A percentile compares a stretch with the other conserved stretches of the same genome.
Conservation (phyloP, 768 basidiomycete species). For the Leucogyrophana mollusca region DNA sequence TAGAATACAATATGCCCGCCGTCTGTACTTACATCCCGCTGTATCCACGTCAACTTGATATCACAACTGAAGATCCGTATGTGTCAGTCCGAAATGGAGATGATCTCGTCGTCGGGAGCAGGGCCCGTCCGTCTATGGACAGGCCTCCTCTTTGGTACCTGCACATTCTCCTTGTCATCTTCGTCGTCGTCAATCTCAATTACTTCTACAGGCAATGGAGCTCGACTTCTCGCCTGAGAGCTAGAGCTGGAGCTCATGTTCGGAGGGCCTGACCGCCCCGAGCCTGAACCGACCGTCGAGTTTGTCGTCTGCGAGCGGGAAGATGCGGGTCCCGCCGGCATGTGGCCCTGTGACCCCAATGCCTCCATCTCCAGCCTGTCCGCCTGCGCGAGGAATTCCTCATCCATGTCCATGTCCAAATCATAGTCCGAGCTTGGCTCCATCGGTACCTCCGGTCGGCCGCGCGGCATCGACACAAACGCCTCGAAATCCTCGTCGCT, state of each 20-base stretch:
- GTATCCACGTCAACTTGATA: too few relatives aligned
- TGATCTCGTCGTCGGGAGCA: slow-evolving; percentile 41
- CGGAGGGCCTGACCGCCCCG: too few relatives aligned
- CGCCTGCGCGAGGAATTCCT: slow-evolving; percentile 38
- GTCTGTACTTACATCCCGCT: too few relatives aligned
- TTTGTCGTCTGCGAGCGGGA: too few relatives aligned
- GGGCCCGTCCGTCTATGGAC: slow-evolving; percentile 36
- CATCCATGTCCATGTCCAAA: slow-evolving; percentile 37
- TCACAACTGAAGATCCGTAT: slow-evolving; percentile 11
- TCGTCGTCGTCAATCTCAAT: slow-evolving; percentile 46
- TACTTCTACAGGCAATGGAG: slow-evolving; percentile 21
- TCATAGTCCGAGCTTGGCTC: slow-evolving; percentile 28
- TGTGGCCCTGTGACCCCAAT: slow-evolving; percentile 1
- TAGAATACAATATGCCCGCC: too few relatives aligned
- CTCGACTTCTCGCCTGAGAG: too few relatives aligned
- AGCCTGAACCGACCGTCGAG: too few relatives aligned
- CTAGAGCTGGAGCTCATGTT: too few relatives aligned
- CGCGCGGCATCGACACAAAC: slow-evolving; percentile 4
- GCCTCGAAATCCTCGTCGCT: slow-evolving; percentile 20
- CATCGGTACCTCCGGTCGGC: background rate
- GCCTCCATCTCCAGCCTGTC: slow-evolving; percentile 24
- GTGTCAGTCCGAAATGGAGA: slow-evolving; percentile 53
- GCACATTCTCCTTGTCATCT: slow-evolving; percentile 65
- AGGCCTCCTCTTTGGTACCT: slow-evolving; percentile 42
- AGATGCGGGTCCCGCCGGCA: too few relatives aligned